A percentile compares a stretch with the other conserved stretches of the same genome.
Evolutionary conservation across 2,329 filamentous ascomycete genomes (phyloP).

Genomic region (Diaporthe destruens): DNA sequence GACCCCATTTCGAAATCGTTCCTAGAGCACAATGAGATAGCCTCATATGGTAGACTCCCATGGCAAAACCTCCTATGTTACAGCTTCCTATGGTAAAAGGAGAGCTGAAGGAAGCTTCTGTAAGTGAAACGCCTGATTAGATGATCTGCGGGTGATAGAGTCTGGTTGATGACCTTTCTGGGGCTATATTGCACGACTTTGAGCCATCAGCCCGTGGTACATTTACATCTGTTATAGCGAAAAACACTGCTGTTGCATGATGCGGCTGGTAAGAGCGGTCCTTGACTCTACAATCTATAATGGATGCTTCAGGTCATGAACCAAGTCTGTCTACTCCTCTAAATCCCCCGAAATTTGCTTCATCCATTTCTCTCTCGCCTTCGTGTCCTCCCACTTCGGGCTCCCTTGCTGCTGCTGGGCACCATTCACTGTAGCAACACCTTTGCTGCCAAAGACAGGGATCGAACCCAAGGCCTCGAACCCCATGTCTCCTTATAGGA

Average conservation of each 20-base stretch:
- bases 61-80: background rate
- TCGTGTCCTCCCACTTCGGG: slow-evolving; percentile 10
- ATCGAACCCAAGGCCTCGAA: background rate
- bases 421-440: no score
- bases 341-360: background rate
- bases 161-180: background rate
- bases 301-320: background rate
- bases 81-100: background rate
- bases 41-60: no score
- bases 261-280: background rate
- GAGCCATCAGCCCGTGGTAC: background rate
- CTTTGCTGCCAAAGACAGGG: no score
- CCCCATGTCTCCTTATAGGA: background rate
- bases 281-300: no score
- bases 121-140: background rate
- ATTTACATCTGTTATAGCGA: background rate
- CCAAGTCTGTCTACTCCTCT: background rate
- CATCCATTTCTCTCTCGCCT: background rate
- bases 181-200: background rate
- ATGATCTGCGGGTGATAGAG: background rate
- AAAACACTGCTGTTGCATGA: background rate
- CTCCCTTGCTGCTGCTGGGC: background rate
- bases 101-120: background rate
- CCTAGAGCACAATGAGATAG: background rate
- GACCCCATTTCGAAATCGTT: background rate